Base-by-base conservation (phyloP, 208 protist species). In the Trypanosoma cruzi region DNA sequence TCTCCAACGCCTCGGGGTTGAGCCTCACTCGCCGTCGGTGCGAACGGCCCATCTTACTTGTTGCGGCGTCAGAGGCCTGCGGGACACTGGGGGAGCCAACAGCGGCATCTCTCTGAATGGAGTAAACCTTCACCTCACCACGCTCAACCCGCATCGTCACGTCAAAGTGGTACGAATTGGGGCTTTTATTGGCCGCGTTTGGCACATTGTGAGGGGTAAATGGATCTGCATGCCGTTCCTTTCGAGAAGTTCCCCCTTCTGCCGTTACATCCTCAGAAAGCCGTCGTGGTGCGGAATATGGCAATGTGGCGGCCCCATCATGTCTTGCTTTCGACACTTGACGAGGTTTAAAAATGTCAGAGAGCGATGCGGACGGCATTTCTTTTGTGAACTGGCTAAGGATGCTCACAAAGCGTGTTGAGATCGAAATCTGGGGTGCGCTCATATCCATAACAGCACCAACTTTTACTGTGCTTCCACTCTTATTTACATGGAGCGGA, bases 371-470 rank as follows among this genome's bases (percentile, higher is more conserved):
- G 8, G 77, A 65, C 4, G 77, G 55, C 28, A 80, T 70, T 64
- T 96, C 86, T 36, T 79, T 56, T 13, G 57, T 52, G 1, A 96
- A 40, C 63, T 88, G 81, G 34, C 73, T 83, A 54, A 94, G 67
- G 55, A 93, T 82, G 64, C 79, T 85, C 31, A 93, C 62, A 29
- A 91, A 70, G 7, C 76, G 82, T 44, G 88, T 88, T 0, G 91
- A 94, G 22, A 94, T 53, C 29, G 44, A 64, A 44, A 86, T 68
- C n/a, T 79, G 65, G 13, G 88, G 91, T 26, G 79, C 82, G 24
- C 84, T 83, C 40, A 94, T 65, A 68, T 96, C 91, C 32, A 93
- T 56, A 28, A 91, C 71, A 0, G 84, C 72, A 32, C 76, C 73
- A 31, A 96, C 56, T 7, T 58, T 75, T 20, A 80, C 70, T 2